These are phyloP conservation scores for Diutina mesorugosa DNA, from an alignment of 1,139 yeast genomes.

Conservation along the genomic window DNA sequence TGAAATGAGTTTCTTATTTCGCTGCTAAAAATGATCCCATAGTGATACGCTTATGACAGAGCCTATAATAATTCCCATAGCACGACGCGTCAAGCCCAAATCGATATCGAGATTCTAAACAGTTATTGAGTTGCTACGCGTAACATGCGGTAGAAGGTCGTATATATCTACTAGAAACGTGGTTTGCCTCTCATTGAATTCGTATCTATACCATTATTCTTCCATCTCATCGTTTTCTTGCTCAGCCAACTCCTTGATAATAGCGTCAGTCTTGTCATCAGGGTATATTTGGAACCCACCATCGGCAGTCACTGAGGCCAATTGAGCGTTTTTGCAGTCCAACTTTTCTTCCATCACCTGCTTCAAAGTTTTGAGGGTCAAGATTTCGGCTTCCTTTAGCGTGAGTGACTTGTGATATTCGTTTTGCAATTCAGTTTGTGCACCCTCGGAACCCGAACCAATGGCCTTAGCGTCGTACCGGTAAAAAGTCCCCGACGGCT, in stretches of 20 bases:
- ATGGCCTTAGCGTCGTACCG: constrained; percentile 97
- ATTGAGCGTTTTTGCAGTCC: constrained; percentile 90
- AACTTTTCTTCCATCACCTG: constrained; percentile 99
- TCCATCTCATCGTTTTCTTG: constrained; percentile 45
- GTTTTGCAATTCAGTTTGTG: constrained; percentile 93
- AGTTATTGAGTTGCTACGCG: not conserved
- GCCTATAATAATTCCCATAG: no score
- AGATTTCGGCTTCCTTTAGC: constrained; percentile 84
- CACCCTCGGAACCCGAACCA: constrained; percentile 98
- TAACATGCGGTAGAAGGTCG: not conserved
- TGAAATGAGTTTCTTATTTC: no score
- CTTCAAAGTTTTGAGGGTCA: constrained; percentile 80
- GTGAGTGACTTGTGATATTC: constrained; percentile 93
- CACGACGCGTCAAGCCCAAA: no score
- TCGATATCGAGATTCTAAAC: no score
- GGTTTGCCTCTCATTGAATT: not conserved
- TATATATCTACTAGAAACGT: not conserved
- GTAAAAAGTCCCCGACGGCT: constrained; percentile 96
- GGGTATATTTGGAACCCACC: constrained; percentile 79
- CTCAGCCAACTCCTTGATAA: constrained; percentile 48
- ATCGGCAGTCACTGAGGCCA: constrained; percentile 82
- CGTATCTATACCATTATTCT: not conserved
- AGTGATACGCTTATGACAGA: no score
- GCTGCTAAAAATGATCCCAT: no score
- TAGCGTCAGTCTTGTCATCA: constrained; percentile 73